Evolutionary conservation across 441 rosid species (phyloP), one percentile per base, ranked within the genome.

Genomic region (Erysimum cheiri): DNA sequence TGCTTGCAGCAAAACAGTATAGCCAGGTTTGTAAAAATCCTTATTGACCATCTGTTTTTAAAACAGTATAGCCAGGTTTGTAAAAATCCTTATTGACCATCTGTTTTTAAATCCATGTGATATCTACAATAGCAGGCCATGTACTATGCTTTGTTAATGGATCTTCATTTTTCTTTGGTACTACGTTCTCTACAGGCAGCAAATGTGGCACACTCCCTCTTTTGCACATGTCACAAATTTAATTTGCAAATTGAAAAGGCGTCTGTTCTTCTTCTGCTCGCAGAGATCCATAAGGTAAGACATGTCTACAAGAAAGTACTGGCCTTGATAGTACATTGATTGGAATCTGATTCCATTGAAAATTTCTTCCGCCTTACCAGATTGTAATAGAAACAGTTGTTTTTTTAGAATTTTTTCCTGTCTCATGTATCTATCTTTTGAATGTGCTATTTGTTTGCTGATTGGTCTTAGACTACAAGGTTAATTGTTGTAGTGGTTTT

Each of bases 1-100:
- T 95, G 83, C 97, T 95, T 74, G 97, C 98, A 54, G 98, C 96
- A 48, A 89, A 95, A 61, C 96, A 95, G 82, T 92, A 84, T 82
- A 80, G 88, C 63, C 88, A 92, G 99, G 99, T 95, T 83, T 54
- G 58, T 61, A 29, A 59, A 46, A 24, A 39, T 54, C 66, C 43
- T 55, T 50, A 48, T 47, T n/a, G n/a, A n/a, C n/a, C n/a, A n/a
- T n/a, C n/a, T n/a, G n/a, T n/a, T n/a, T n/a, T n/a, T n/a, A 48
- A 89, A 95, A 61, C 96, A 95, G 82, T 92, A 84, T 82, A 80
- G 88, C 63, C 88, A 92, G 99, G 99, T 95, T 83, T 54, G 58
- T 61, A 29, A 59, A 46, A 24, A 37, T 54, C 66, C 43, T 55
- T 50, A 48, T 47, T 49, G 64, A 58, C 46, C 37, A 57, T 64